A percentile compares a stretch with the other conserved stretches of the same genome.
Evolutionary conservation across 495 filamentous ascomycete species (phyloP).

Genomic region (Aspergillus cavernicola): DNA sequence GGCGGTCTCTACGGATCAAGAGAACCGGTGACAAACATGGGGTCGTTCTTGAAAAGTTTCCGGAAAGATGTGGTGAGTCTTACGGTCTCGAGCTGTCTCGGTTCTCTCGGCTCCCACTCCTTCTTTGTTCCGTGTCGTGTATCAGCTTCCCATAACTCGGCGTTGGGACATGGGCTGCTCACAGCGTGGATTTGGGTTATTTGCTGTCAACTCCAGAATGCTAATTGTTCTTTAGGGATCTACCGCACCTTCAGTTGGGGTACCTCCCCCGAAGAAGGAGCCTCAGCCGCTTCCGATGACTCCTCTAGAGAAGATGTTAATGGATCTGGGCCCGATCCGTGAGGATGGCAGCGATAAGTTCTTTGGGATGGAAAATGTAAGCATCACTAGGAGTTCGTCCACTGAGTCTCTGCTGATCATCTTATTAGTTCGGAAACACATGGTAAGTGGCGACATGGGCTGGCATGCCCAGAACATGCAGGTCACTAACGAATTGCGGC

Average conservation of each 20-base stretch:
- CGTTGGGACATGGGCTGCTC: background rate
- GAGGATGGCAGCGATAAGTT: conserved; percentile 95
- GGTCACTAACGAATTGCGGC: conserved; percentile 7
- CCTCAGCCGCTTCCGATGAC: conserved; percentile 63
- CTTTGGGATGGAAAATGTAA: conserved; percentile 96
- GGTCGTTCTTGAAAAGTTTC: conserved; percentile 41
- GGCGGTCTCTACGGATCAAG: conserved; percentile 23
- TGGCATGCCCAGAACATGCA: background rate
- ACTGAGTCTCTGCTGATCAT: conserved; percentile 19
- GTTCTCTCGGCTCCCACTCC: background rate
- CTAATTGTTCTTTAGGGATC: conserved; percentile 32
- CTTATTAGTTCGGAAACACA: conserved; percentile 83
- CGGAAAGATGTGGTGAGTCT: conserved; percentile 41
- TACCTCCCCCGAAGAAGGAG: conserved; percentile 64
- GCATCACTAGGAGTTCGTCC: conserved; percentile 24
- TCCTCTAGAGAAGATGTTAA: conserved; percentile 77
- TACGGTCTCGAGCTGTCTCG: background rate
- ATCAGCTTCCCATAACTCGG: background rate
- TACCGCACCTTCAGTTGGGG: conserved; percentile 39
- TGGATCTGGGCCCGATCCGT: conserved; percentile 73
- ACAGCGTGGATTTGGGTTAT: background rate
- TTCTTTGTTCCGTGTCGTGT: background rate
- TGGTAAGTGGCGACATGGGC: conserved; percentile 58
- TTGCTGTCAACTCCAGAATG: background rate
- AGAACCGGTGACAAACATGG: conserved; percentile 36